phyloP scores from a whole-genome alignment of 495 filamentous ascomycete genomes.

The Cetradonia linearis region DNA sequence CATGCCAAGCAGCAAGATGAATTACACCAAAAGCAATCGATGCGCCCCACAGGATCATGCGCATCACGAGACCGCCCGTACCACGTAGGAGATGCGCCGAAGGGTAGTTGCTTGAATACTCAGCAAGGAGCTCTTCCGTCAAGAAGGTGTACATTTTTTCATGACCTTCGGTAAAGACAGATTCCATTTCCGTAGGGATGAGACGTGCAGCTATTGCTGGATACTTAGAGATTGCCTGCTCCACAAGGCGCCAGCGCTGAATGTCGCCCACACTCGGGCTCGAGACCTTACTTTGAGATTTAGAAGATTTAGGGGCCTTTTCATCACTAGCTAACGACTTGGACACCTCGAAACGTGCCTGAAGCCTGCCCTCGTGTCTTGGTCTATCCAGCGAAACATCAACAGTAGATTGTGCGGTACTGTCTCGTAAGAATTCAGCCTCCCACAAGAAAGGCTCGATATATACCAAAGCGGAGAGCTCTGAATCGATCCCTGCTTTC shows the following conservation, averaged over 20 bases:
- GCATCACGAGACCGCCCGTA: conserved; percentile 11
- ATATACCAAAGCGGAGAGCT: conserved; percentile 12
- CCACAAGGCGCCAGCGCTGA: conserved; percentile 12
- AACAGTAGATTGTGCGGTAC: too few species aligned
- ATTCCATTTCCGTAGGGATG: too few species aligned
- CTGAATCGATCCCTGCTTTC: conserved; percentile 15
- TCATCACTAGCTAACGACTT: neutral
- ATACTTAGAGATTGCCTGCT: conserved; percentile 7
- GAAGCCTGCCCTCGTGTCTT: too few species aligned
- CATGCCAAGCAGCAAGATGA: conserved; percentile 29
- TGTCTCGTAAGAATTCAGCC: too few species aligned
- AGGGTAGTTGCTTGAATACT: conserved; percentile 5
- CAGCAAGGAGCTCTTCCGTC: conserved; percentile 9
- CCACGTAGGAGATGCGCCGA: conserved; percentile 14
- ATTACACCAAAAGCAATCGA: conserved; percentile 22
- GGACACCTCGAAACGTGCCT: too few species aligned
- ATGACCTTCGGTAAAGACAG: too few species aligned
- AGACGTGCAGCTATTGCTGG: conserved; percentile 11
- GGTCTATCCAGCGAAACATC: too few species aligned
- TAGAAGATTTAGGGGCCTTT: neutral
- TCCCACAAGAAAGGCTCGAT: too few species aligned
- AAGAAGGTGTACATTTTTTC: too few species aligned
- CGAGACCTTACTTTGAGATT: neutral
- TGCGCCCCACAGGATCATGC: conserved; percentile 16
- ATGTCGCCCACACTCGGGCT: neutral